These are phyloP conservation scores for Drechslera avenae DNA, from an alignment of 2,329 filamentous ascomycete genomes.

Conservation along the genomic window DNA sequence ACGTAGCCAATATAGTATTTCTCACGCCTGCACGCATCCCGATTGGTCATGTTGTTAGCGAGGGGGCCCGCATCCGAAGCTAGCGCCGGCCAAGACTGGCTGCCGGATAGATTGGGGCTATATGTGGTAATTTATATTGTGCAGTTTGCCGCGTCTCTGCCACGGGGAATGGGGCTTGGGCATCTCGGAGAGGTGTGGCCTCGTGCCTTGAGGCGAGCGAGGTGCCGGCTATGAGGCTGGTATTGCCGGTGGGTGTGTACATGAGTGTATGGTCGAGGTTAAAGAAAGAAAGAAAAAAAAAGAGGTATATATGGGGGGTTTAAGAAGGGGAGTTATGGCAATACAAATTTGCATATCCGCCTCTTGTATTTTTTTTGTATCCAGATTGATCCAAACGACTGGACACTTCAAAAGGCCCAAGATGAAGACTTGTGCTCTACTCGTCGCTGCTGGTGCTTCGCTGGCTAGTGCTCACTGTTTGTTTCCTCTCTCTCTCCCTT, in stretches of 20 bases:
- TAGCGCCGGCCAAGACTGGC: background rate
- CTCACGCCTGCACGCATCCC: background rate
- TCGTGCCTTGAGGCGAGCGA: too few relatives aligned
- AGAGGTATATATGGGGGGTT: too few relatives aligned
- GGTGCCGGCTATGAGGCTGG: too few relatives aligned
- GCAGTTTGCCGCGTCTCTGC: too few relatives aligned
- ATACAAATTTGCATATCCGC: too few relatives aligned
- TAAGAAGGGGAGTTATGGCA: too few relatives aligned
- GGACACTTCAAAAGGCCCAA: background rate
- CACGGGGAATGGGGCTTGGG: too few relatives aligned
- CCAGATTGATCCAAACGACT: too few relatives aligned
- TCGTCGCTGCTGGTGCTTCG: constrained; percentile 6
- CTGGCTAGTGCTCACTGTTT: constrained; percentile 14
- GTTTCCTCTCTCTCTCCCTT: background rate
- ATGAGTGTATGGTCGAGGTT: too few relatives aligned
- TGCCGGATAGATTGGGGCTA: constrained; percentile 6
- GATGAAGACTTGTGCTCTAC: constrained; percentile 6
- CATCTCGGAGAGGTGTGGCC: too few relatives aligned
- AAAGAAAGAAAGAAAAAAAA: too few relatives aligned
- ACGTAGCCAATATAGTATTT: constrained; percentile 10
- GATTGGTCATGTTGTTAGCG: constrained; percentile 4
- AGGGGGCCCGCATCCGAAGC: constrained; percentile 7
- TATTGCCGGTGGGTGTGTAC: constrained; percentile 3
- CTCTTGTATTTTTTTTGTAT: too few relatives aligned
- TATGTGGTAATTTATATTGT: constrained; percentile 10